Conservation (phyloP, 371 early-diverging fungal species). For the Rhizopus sp. region DNA sequence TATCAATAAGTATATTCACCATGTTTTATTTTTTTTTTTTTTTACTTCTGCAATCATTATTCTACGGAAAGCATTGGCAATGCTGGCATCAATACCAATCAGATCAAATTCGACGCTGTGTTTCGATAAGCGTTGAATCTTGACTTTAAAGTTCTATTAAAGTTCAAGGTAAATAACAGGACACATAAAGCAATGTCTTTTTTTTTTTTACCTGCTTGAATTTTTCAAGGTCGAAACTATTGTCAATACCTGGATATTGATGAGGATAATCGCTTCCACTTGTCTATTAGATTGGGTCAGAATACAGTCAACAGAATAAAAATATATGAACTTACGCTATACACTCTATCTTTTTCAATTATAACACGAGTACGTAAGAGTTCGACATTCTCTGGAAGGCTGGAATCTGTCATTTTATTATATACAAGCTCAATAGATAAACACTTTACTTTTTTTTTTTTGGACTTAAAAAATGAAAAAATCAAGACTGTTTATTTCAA, state of each 20-base stretch:
- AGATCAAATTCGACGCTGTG: conserved; percentile 94
- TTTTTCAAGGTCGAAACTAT: conserved; percentile 59
- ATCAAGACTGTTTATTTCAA: conserved; percentile 4
- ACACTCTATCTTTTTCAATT: conserved; percentile 55
- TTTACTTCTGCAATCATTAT: conserved; percentile 92
- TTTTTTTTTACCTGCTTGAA: conserved; percentile 68
- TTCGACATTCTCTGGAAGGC: conserved; percentile 29
- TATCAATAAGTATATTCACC: neutral
- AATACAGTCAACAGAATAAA: conserved; percentile 21
- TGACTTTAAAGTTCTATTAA: conserved; percentile 64
- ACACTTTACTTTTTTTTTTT: no score
- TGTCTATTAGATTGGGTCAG: conserved; percentile 38
- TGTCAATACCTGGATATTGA: conserved; percentile 60
- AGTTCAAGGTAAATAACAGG: neutral
- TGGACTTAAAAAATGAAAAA: neutral
- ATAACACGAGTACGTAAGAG: conserved; percentile 53
- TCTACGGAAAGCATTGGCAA: conserved; percentile 96
- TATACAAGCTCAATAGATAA: no score
- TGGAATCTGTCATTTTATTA: conserved; percentile 14
- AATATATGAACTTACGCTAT: conserved; percentile 6
- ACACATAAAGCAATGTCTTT: neutral
- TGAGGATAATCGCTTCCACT: conserved; percentile 68
- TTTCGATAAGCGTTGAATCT: conserved; percentile 66
- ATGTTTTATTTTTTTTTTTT: neutral
- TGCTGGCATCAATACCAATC: conserved; percentile 90